Evolutionary conservation across 2,329 filamentous ascomycete genomes (phyloP).

Genomic region (Lachnellula arida): DNA sequence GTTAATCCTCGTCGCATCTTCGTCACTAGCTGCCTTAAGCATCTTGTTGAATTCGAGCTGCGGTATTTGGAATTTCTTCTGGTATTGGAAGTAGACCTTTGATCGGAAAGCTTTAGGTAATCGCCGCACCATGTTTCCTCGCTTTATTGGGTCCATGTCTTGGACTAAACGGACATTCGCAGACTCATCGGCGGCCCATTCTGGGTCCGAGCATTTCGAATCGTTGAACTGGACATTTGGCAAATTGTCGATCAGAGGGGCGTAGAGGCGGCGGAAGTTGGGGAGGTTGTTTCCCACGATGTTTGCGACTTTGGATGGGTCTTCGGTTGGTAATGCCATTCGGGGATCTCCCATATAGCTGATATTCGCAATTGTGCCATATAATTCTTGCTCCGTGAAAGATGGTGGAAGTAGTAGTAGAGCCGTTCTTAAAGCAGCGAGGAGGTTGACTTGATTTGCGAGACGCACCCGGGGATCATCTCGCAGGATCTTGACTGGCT

Average conservation of each 20-base stretch:
- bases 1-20: slow-evolving; percentile 63
- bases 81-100: slow-evolving; percentile 91
- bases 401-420: slow-evolving; percentile 76
- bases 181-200: slow-evolving; percentile 60
- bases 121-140: slow-evolving; percentile 94
- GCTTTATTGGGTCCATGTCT: slow-evolving; percentile 86
- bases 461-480: slow-evolving; percentile 90
- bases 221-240: slow-evolving; percentile 82
- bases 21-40: slow-evolving; percentile 71
- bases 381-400: slow-evolving; percentile 85
- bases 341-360: slow-evolving; percentile 96
- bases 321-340: slow-evolving; percentile 86
- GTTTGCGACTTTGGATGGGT: slow-evolving; percentile 87
- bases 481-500: slow-evolving; percentile 94
- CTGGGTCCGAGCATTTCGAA: slow-evolving; percentile 48
- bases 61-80: slow-evolving; percentile 83
- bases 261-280: slow-evolving; percentile 88
- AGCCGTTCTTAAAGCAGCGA: slow-evolving; percentile 86
- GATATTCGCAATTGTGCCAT: slow-evolving; percentile 84
- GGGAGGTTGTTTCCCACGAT: slow-evolving; percentile 89
- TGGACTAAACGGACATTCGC: slow-evolving; percentile 69
- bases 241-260: slow-evolving; percentile 80
- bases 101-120: slow-evolving; percentile 82
- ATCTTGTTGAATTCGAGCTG: slow-evolving; percentile 78
- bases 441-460: slow-evolving; percentile 91